Base-by-base conservation (phyloP, 306 rosid genomes). In the Echinosophora koreensis region DNA sequence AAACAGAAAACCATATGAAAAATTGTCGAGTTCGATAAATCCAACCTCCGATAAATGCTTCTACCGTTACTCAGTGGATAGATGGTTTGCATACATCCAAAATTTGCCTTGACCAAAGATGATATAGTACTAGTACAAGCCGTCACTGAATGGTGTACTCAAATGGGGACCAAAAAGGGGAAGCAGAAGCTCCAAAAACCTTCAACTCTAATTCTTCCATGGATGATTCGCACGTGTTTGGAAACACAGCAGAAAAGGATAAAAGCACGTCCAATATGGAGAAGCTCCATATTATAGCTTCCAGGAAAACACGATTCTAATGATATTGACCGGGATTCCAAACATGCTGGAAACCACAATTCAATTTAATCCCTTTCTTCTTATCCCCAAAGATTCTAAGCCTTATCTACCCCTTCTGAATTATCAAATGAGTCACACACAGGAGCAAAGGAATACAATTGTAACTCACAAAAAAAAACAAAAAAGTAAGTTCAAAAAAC, bases 21-120 rank as follows among this genome's bases (percentile, higher is more conserved):
- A 78, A 34, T 9, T 39, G 66, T 61, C 68, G 11, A 22, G 11
- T 6, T 51, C 8, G 13, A 62, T 6, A 62, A 51, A 79, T 51
- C 57, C 59, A 79, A 58, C 46, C 66, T 69, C 65, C 72, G 50
- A 22, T 61, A n/a, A 11, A 56, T 59, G 38, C 49, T 49, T 58
- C 18, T 56, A 77, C 39, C 14, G 2, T 16, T 61, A 49, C 17
- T 28, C 30, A 59, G 27, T n/a, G 42, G 82, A 61, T 54, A 4
- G 11, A 61, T 18, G 71, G 5, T 47, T 49, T 59, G 28, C 27
- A 7, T n/a, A 35, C 50, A 59, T 17, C 61, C 63, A 77, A 77
- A 57, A 4, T 57, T 42, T 10, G 3, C 17, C 77, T 9, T 38
- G 39, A 59, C 15, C 34, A 59, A 1, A 68, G 18, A 32, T 14